phyloP scores from a whole-genome alignment of 768 basidiomycete species.

The Psilocybe azurescens region DNA sequence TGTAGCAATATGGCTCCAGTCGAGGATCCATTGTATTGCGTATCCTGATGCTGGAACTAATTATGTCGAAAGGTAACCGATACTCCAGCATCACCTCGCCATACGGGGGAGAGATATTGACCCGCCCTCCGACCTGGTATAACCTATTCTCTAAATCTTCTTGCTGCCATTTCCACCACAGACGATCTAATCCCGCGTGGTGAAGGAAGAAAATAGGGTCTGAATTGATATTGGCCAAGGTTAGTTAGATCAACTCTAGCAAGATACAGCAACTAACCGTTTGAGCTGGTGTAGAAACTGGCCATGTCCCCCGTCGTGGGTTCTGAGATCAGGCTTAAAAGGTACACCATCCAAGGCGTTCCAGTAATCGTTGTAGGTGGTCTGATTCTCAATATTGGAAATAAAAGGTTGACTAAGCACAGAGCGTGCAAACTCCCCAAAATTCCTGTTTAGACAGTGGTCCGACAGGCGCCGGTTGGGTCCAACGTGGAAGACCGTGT shows the following conservation, averaged over 20 bases:
- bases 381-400: constrained; percentile 21
- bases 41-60: background rate
- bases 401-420: constrained; percentile 25
- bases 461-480: constrained; percentile 35
- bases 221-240: background rate
- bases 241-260: background rate
- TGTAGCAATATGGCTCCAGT: background rate
- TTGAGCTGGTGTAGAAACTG: constrained; percentile 41
- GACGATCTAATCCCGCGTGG: constrained; percentile 41
- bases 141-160: background rate
- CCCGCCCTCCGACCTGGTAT: background rate
- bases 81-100: background rate
- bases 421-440: constrained; percentile 19
- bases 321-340: constrained; percentile 27
- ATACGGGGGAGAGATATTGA: background rate
- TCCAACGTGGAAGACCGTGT: constrained; percentile 34
- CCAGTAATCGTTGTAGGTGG: constrained; percentile 35
- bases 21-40: background rate
- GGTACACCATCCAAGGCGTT: constrained; percentile 38
- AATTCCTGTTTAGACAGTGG: constrained; percentile 37
- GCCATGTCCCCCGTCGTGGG: constrained; percentile 38
- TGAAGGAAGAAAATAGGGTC: constrained; percentile 39
- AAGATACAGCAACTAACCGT: constrained; percentile 28
- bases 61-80: background rate
- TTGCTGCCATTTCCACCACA: constrained; percentile 29